phyloP scores from a whole-genome alignment of 176 grass and related monocot species.

The Puccinellia tenuiflora region DNA sequence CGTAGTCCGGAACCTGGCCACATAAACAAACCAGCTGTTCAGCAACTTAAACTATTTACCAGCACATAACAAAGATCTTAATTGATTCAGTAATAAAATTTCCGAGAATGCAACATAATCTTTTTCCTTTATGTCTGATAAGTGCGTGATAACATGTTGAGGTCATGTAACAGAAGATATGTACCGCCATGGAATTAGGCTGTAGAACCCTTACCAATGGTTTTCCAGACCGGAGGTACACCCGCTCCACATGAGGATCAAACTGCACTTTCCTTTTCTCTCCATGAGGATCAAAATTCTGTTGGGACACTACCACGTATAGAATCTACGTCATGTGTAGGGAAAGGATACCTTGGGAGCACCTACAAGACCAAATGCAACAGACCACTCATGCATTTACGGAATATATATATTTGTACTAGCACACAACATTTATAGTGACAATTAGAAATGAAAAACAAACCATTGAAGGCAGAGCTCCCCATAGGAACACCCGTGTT shows the following conservation, averaged over 20 bases:
- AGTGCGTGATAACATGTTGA: too few species aligned
- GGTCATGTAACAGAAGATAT: too few species aligned
- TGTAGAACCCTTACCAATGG: too few species aligned
- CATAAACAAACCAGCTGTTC: neutral
- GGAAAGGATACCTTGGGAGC: conserved; percentile 69
- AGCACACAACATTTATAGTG: neutral
- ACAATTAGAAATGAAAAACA: neutral
- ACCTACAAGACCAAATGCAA: conserved; percentile 28
- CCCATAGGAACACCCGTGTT: too few species aligned
- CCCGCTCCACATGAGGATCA: too few species aligned
- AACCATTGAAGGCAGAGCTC: conserved; percentile 73
- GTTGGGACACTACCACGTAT: conserved; percentile 43
- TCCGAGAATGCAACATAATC: too few species aligned
- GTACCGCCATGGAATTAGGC: too few species aligned
- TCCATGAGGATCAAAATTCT: too few species aligned
- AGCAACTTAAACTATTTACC: neutral
- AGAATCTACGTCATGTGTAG: conserved; percentile 62
- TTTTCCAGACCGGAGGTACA: too few species aligned
- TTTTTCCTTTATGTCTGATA: too few species aligned
- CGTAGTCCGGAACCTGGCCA: conserved; percentile 64
- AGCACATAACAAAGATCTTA: neutral
- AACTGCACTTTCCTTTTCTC: too few species aligned
- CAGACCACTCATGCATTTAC: neutral
- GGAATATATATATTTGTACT: neutral
- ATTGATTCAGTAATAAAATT: too few species aligned